Evolutionary conservation across 192 early-diverging fungal genomes (phyloP).

Genomic region (Rhizophagus sp.): DNA sequence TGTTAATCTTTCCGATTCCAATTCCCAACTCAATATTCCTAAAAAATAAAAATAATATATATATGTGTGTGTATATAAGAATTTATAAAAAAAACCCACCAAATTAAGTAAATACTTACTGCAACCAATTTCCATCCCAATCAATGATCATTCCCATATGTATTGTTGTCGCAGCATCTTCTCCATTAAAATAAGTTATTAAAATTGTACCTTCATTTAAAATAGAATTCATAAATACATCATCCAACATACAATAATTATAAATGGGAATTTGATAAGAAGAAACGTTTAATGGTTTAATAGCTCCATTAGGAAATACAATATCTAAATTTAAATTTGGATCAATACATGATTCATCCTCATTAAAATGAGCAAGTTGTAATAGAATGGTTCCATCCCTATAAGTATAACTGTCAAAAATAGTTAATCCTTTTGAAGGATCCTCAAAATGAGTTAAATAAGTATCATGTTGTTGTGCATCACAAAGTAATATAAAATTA

Average conservation of each 20-base stretch:
- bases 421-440: not conserved
- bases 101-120: not conserved
- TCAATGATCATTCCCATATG: not conserved
- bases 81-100: too few species aligned
- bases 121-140: not conserved
- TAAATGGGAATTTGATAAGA: not conserved
- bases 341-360: not conserved
- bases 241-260: not conserved
- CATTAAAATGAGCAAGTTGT: not conserved
- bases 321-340: not conserved
- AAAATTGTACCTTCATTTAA: not conserved
- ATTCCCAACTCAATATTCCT: not conserved
- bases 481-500: not conserved
- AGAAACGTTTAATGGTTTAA: not conserved
- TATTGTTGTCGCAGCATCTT: not conserved
- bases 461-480: not conserved
- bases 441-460: not conserved
- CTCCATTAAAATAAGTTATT: not conserved
- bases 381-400: not conserved
- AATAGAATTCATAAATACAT: not conserved
- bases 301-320: not conserved
- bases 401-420: not conserved
- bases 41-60: too few species aligned
- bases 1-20: not conserved
- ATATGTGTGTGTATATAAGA: too few species aligned